Evolutionary conservation across 2,329 filamentous ascomycete species (phyloP).

Genomic region (Stagonosporopsis rhizophila): DNA sequence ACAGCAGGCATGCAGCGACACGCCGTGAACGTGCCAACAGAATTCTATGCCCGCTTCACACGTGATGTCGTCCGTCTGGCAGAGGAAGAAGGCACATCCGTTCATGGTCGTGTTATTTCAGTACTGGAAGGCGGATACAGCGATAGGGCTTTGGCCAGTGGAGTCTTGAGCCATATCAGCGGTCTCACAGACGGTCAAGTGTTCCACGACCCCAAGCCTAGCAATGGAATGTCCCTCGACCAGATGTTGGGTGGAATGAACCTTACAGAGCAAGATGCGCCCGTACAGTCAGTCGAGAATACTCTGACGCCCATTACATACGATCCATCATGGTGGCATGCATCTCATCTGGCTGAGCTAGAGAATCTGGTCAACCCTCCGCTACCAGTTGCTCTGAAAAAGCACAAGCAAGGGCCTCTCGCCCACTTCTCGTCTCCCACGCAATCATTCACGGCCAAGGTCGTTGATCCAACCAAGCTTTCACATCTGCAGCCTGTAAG

Average conservation of each 20-base stretch:
- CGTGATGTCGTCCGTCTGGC: slow-evolving; percentile 84
- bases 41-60: slow-evolving; percentile 93
- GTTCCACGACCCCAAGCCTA: slow-evolving; percentile 36
- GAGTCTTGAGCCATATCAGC: slow-evolving; percentile 87
- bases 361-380: slow-evolving; percentile 46
- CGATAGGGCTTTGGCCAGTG: slow-evolving; percentile 85
- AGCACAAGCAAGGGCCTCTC: slow-evolving; percentile 61
- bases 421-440: slow-evolving; percentile 88
- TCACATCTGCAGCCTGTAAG: slow-evolving; percentile 64
- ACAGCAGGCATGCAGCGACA: slow-evolving; percentile 92
- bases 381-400: slow-evolving; percentile 62
- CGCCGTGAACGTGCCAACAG: slow-evolving; percentile 92
- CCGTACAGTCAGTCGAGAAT: slow-evolving; percentile 28
- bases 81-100: slow-evolving; percentile 76
- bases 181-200: slow-evolving; percentile 71
- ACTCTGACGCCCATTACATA: slow-evolving; percentile 42
- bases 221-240: slow-evolving; percentile 62
- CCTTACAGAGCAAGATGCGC: slow-evolving; percentile 30
- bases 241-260: slow-evolving; percentile 57
- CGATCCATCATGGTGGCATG: slow-evolving; percentile 55
- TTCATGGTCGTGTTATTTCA: slow-evolving; percentile 87
- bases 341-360: slow-evolving; percentile 39
- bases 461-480: slow-evolving; percentile 71
- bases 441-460: slow-evolving; percentile 83
- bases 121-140: slow-evolving; percentile 97